These are phyloP conservation scores for Pythium rishiriense DNA, from an alignment of 352 stramenopile species.

Conservation along the genomic window DNA sequence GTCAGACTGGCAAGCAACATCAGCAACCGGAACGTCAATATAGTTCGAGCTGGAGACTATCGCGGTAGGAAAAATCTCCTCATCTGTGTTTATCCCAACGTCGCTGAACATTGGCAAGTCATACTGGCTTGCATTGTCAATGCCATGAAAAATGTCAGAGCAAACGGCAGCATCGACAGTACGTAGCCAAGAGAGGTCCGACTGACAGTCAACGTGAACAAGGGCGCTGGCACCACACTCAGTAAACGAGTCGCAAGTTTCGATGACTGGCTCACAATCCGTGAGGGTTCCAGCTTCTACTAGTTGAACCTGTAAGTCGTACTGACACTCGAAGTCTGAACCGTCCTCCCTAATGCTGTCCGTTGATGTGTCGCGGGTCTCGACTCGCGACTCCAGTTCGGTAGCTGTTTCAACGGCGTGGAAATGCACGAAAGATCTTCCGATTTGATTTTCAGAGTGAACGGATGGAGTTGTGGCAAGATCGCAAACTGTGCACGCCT, in stretches of 20 bases:
- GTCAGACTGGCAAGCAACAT: slow-evolving; percentile 10
- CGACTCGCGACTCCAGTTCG: neutral
- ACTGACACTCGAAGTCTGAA: neutral
- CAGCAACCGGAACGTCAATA: neutral
- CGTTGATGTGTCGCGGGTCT: neutral
- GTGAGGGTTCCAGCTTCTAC: neutral
- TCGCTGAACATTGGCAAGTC: neutral
- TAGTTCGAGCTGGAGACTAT: neutral
- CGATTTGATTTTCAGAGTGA: neutral
- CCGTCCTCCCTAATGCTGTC: neutral
- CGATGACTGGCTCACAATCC: neutral
- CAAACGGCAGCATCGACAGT: neutral
- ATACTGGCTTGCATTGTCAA: neutral
- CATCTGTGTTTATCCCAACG: neutral
- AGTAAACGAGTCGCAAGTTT: neutral
- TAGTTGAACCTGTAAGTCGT: neutral
- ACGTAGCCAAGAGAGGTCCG: neutral
- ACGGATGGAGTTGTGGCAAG: neutral
- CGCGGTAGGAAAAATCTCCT: neutral
- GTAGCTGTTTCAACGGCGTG: neutral
- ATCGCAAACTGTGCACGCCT: neutral
- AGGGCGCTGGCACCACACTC: neutral
- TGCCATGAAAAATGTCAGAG: neutral
- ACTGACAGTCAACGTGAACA: neutral
- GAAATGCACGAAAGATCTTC: neutral